A percentile compares a stretch with the other conserved stretches of the same genome.
These are phyloP conservation scores for Penicillium occitanis DNA, from an alignment of 2,329 filamentous ascomycete genomes.

Conservation along the genomic window DNA sequence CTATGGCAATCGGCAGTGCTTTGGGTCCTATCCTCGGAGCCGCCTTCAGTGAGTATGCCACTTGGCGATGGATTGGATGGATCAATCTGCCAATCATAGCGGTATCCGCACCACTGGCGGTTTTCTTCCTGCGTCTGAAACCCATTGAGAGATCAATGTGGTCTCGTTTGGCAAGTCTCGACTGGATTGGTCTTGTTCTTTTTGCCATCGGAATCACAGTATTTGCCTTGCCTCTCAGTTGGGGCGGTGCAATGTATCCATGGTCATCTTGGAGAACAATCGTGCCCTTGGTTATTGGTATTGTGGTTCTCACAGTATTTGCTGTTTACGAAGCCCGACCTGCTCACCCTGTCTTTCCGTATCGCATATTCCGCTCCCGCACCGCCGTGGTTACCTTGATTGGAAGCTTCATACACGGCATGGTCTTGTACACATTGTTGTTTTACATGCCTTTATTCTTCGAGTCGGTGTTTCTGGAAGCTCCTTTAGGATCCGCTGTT, in stretches of 20 bases:
- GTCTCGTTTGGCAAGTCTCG: constrained; percentile 26
- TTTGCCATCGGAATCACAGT: constrained; percentile 30
- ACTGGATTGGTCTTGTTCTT: constrained; percentile 32
- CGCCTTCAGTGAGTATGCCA: constrained; percentile 26
- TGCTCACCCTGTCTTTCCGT: constrained; percentile 42
- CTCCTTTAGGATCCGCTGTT: constrained; percentile 16
- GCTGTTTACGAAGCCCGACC: constrained; percentile 21
- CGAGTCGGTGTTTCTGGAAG: constrained; percentile 35
- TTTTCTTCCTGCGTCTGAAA: constrained; percentile 29
- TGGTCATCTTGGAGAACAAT: constrained; percentile 34
- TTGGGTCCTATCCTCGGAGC: constrained; percentile 48
- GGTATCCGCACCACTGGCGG: constrained; percentile 26
- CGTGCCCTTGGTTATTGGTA: constrained; percentile 31
- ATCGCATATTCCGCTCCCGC: constrained; percentile 46
- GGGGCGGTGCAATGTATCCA: constrained; percentile 31
- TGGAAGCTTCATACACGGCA: constrained; percentile 40
- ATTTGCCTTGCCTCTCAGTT: constrained; percentile 34
- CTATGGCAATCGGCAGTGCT: constrained; percentile 43
- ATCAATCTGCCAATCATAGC: constrained; percentile 32
- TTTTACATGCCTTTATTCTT: constrained; percentile 51
- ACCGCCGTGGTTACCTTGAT: constrained; percentile 36
- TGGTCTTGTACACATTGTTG: constrained; percentile 38
- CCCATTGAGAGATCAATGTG: constrained; percentile 54
- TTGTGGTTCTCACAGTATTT: constrained; percentile 28
- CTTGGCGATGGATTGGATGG: constrained; percentile 38